Base-by-base conservation (phyloP, 805 yeast species). In the Kodamaea fukazawae region DNA sequence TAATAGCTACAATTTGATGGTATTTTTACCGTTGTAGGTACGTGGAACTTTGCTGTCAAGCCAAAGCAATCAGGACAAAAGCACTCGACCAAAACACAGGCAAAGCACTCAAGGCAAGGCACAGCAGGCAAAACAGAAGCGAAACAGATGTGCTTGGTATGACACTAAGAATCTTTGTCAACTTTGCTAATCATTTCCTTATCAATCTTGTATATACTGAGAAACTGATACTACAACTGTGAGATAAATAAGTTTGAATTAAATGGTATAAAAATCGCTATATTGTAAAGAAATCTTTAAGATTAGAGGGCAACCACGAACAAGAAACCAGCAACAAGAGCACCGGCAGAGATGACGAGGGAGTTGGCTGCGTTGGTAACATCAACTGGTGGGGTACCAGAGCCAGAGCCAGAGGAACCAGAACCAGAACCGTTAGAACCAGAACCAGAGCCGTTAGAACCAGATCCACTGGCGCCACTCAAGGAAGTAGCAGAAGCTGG, bases 231-330 rank as follows among this genome's bases (percentile, higher is more conserved):
- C n/a, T 20, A 20, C 23, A 20, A 20, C 23, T 20, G 8, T 5
- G 5, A 20, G 8, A 20, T 20, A n/a, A n/a, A 20, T 20, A 20
- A 20, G 23, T 20, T 5, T 20, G 39, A 34, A 22, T 32, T 26
- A 33, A 33, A 32, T 17, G 23, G 32, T 32, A 23, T 28, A 33
- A 16, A 15, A 16, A 27, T 18, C 15, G 13, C 14, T 12, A 20
- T 9, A 13, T 22, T 18, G 35, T 25, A n/a, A 33, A 15, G 30
- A 39, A 30, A 7, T 26, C 18, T 17, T 13, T 10, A 38, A 32
- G 11, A 36, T 45, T 43, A 45, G 26, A 42, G 20, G 41, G 32
- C 43, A 30, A 47, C 38, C 36, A 34, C 43, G 15, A 47, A 30
- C 23, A 41, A 25, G 22, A 29, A 29, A 35, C 41, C 48, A 25